Evolutionary conservation across 2,329 filamentous ascomycete genomes (phyloP), one percentile per base, ranked within the genome.

Genomic region (Penicillium sp.): DNA sequence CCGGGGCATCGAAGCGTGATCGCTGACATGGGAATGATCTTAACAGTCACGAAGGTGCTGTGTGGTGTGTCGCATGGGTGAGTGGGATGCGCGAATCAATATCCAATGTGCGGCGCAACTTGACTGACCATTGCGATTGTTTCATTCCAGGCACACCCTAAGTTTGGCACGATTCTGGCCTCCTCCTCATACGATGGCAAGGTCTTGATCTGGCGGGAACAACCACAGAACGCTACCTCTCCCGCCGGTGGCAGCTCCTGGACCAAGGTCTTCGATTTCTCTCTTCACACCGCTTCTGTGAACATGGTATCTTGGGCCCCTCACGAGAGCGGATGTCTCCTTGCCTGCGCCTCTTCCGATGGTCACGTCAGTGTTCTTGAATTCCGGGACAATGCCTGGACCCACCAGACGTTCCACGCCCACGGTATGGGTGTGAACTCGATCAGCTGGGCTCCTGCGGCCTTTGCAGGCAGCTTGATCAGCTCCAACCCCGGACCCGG

Each of bases 231-330:
- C 70, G 65, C 76, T 58, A 70, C 77, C 57, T 72, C 73, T 58
- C 72, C 76, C 52, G 73, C 73, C 42, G 69, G 74, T 62, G 82
- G 80, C 70, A 85, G 83, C 68, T 82, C 86, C 71, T 93, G 90
- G 90, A 90, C 93, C 73, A 89, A 90, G 75, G 92, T 97, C 77
- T 96, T 95, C 82, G 92, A 96, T 73, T 96, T 96, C 75, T 89
- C 91, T 64, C 86, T 94, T 57, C 94, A 98, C 87, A 96, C 94
- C 77, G 94, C 94, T 53, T 95, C 90, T 55, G 95, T 99, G 72
- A 99, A 99, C 82, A 91, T 96, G 72, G 92, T 99, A 53, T 89
- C 93, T 37, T 99, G 95, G 95, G 91, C 93, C n/a, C 95, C 95
- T 0, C 94, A 97, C 73, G 95, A 98, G 80, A 90, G 90, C 13